Evolutionary conservation across 257 asterid species (phyloP), one percentile per base, ranked within the genome.

Genomic region (Plantago ovata): DNA sequence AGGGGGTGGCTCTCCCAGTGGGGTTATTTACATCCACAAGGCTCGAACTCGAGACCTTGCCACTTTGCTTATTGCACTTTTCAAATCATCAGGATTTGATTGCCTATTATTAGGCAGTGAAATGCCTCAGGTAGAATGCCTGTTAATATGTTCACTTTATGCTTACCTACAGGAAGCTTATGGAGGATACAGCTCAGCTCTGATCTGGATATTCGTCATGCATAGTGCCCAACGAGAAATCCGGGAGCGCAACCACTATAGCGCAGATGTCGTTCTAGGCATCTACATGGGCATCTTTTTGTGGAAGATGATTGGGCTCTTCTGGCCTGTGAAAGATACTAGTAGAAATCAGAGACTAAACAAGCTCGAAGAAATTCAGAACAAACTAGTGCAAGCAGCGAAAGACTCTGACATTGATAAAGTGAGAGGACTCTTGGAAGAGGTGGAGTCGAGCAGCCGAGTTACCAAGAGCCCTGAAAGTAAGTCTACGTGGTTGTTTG

Each of bases 201-300:
- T 93, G 15, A 89, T 93, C 63, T 93, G 98, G 97, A 50, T 78
- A 46, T 82, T 93, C 6, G 94, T 93, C 62, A 60, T 83, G 39
- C 98, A 93, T 76, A 93, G 97, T 28, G 94, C 95, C 54, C 98
- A 93, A 69, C 73, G 97, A 59, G 98, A 93, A 64, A 86, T 93
- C 70, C 74, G 98, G 13, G 98, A 93, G 65, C 95, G 98, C 63
- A 80, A 93, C 79, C 98, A 93, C 60, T 93, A 93, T 63, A 85
- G 81, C n/a, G 97, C 83, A 38, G 98, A 93, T 33, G 82, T 91
- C 65, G 49, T 93, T 32, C 70, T 93, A 32, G 98, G 96, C 60
- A 82, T 93, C 66, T 93, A 89, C 75, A 84, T 93, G 95, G 97
- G 97, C 44, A 79, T 93, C 69, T 73, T 84, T 32, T 48, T 93